phyloP scores from a whole-genome alignment of 192 early-diverging fungal genomes.

The Entophlyctis luteolus region DNA sequence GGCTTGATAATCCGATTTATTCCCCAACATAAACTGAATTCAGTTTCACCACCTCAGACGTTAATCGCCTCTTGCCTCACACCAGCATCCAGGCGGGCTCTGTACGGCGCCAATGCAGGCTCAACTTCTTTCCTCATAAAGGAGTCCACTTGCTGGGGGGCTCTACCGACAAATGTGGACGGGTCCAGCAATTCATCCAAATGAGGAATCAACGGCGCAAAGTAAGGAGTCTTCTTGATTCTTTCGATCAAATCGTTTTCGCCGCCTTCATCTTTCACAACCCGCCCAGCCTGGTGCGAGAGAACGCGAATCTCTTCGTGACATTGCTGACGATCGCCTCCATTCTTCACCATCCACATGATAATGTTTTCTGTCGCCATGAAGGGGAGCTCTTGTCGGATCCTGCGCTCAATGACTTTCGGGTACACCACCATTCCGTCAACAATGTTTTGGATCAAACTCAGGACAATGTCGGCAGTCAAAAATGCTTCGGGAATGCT shows the following conservation, averaged over 20 bases:
- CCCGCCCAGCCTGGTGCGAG: constrained; percentile 82
- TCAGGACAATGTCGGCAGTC: constrained; percentile 93
- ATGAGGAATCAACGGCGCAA: constrained; percentile 77
- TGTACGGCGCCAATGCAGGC: constrained; percentile 77
- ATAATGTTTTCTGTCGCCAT: constrained; percentile 99
- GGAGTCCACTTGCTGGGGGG: constrained; percentile 85
- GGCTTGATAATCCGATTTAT: too few relatives aligned
- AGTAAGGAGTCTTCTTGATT: constrained; percentile 77
- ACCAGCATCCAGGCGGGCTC: constrained; percentile 55
- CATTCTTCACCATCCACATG: constrained; percentile 91
- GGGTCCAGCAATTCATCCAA: constrained; percentile 72
- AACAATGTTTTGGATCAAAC: constrained; percentile 92
- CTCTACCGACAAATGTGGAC: constrained; percentile 87
- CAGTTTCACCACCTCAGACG: too few relatives aligned
- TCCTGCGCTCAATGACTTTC: constrained; percentile 84
- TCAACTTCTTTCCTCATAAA: constrained; percentile 80
- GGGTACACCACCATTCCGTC: constrained; percentile 98
- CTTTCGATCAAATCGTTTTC: constrained; percentile 95
- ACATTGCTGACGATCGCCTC: constrained; percentile 90
- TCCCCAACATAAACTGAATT: too few relatives aligned
- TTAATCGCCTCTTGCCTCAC: constrained; percentile 63
- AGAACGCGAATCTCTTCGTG: constrained; percentile 97
- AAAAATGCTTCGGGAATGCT: constrained; percentile 94
- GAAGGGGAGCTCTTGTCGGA: constrained; percentile 92
- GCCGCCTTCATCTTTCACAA: constrained; percentile 87